phyloP scores from a whole-genome alignment of 225 moss, liverwort and hornwort species.

The Polytrichum commune region DNA sequence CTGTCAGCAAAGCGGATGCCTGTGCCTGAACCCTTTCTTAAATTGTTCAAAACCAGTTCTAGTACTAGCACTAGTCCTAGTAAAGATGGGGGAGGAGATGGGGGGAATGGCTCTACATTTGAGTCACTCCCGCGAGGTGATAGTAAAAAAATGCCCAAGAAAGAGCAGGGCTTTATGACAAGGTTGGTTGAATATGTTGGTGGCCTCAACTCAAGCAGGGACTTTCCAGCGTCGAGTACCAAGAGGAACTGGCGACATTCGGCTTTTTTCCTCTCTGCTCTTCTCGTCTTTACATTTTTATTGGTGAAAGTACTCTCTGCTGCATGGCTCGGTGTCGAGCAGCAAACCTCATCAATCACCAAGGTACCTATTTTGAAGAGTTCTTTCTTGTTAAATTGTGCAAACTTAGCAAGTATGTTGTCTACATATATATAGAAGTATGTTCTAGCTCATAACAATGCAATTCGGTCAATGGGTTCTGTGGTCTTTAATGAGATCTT shows the following conservation, averaged over 20 bases:
- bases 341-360: constrained; percentile 6
- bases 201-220: constrained; percentile 3
- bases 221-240: background rate
- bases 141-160: constrained; percentile 16
- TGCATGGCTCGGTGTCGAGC: constrained; percentile 12
- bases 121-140: constrained; percentile 10
- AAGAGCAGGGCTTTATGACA: constrained; percentile 14
- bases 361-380: constrained; percentile 17
- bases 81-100: background rate
- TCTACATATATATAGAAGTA: too few relatives aligned
- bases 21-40: constrained; percentile 27
- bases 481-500: too few relatives aligned
- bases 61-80: background rate
- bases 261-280: constrained; percentile 23
- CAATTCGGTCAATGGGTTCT: too few relatives aligned
- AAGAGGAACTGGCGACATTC: constrained; percentile 34
- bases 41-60: constrained; percentile 20
- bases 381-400: too few relatives aligned
- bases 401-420: too few relatives aligned
- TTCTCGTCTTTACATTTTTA: constrained; percentile 30
- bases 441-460: too few relatives aligned
- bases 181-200: constrained; percentile 19
- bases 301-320: constrained; percentile 23
- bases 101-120: constrained; percentile 12
- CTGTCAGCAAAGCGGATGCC: constrained; percentile 46